Base-by-base conservation (phyloP, 2,329 filamentous ascomycete genomes). In the Neocatenulostroma microsporum region DNA sequence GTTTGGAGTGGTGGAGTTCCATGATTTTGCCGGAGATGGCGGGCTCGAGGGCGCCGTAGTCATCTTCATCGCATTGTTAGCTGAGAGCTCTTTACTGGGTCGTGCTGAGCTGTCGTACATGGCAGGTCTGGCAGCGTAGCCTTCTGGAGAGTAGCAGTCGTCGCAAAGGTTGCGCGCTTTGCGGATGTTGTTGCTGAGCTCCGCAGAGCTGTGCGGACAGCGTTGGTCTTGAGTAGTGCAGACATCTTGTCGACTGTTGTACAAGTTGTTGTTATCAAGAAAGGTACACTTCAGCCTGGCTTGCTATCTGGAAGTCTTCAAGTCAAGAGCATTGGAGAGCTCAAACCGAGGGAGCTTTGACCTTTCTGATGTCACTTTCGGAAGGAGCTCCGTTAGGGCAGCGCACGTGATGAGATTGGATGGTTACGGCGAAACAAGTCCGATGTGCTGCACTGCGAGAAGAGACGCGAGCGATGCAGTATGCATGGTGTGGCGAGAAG, bases 71-170 rank as follows among this genome's bases (percentile, higher is more conserved):
- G n/a, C n/a, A n/a, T 36, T 14, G 31, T 34, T 21, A 23, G 21
- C 17, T 21, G 25, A 7, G 30, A n/a, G 17, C n/a, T n/a, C n/a
- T n/a, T n/a, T n/a, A n/a, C n/a, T 7, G 21, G 8, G 34, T 26
- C 7, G 7, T 15, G 19, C n/a, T 3, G 4, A 15, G 14, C 10
- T 19, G 15, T 32, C 75, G 46, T 72, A 85, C 82, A 87, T 54
- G 77, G 61, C 10, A 96, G 80, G 58, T 95, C 88, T 47, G 91
- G 91, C 27, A 98, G 82, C 27, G 88, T 94, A 35, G 84, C 89
- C 73, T 95, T 95, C n/a, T n/a, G n/a, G 56, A 86, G 80, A 52
- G 81, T 74, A 57, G 93, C 93, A 60, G 75, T 81, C 63, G 78
- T 77, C 48, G 81, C 78, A 57, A 84, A 69, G 41, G 73, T 70